Evolutionary conservation across 495 filamentous ascomycete genomes (phyloP), one percentile per base, ranked within the genome.

Genomic region (Xylaria curta): DNA sequence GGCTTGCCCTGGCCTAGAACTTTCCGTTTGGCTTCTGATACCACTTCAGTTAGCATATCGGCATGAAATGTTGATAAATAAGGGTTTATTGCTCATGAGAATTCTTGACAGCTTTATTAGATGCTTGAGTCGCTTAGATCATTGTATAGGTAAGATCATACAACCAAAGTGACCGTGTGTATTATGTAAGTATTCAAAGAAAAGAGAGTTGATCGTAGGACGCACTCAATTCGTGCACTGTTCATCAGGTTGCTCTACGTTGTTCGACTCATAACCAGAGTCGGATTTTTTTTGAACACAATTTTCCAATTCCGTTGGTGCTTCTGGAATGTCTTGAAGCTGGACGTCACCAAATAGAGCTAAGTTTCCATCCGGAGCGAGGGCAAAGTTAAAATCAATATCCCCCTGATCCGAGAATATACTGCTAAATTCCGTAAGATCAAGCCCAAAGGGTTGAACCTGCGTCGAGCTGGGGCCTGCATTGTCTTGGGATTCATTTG

Each of bases 211-310:
- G 0, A 33, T 33, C 24, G 19, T 33, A 0, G 15, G 60, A 46
- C 1, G 24, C 33, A 21, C 10, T 62, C 17, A 36, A 44, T 62
- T 2, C n/a, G 13, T 28, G 19, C 36, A 1, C 40, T 64, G 21
- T 26, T 64, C 15, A 24, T 62, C 17, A n/a, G 15, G 13, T 17
- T 10, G 61, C 61, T 65, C 38, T 8, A 10, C 5, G 24, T 33
- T 65, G 6, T 46, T 47, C 15, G 24, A 65, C 19, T 19, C 62
- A 28, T 65, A 65, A 9, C 62, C 42, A n/a, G 62, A 65, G 10
- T 47, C 62, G 1, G 62, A 28, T 1, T 9, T 42, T 47, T 49
- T 47, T 19, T 9, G 42, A 13, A 13, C 26, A 24, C 2, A 1
- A 13, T 65, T 28, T 8, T 12, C 42, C 4, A 10, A 1, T 3